Base-by-base conservation (phyloP, 495 filamentous ascomycete species). In the Schizothecium vesticola region DNA sequence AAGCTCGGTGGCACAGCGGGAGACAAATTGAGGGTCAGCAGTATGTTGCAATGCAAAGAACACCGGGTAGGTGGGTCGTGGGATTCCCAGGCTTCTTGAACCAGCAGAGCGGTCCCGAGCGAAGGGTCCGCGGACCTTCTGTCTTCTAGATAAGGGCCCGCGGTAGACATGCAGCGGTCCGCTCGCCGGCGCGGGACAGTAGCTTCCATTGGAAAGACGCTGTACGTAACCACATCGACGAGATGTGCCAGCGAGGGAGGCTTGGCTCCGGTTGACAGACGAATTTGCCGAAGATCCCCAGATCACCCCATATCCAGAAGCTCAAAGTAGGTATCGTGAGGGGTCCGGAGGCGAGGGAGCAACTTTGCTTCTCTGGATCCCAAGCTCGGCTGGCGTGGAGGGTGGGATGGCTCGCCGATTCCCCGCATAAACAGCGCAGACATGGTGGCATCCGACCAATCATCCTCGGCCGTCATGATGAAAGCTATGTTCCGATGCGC, bases 351-450 rank as follows among this genome's bases (percentile, higher is more conserved):
- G 43, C 43, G 43, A 51, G 56, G 21, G 56, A 22, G 63, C 36
- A 29, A 10, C 43, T 58, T 68, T 24, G 26, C n/a, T 31, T 12
- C 26, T 21, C 8, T 33, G 31, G 11, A 12, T 13, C 31, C 31
- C 43, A 19, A n/a, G 43, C 43, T 13, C 6, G 56, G 25, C 22
- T 19, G 43, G 43, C 23, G 62, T 21, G 61, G 51, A 55, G 56
- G 31, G 21, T 65, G 43, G 43, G 43, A 51, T 51, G 43, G 43
- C 16, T n/a, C 64, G 67, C 63, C 28, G 33, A 58, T 64, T 61
- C 69, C 69, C 69, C 69, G 65, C 69, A 71, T 33, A 67, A 63
- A 56, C 65, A 65, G 43, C 65, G 29, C 69, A 65, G 56, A 29
- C 31, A 24, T 13, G 33, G 61, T 26, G 56, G 4, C 56, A 28